Percentiles rank a stretch among this genome's conserved stretches.
Conservation (phyloP, 768 basidiomycete species). For the Panaeolus cyanescens region DNA sequence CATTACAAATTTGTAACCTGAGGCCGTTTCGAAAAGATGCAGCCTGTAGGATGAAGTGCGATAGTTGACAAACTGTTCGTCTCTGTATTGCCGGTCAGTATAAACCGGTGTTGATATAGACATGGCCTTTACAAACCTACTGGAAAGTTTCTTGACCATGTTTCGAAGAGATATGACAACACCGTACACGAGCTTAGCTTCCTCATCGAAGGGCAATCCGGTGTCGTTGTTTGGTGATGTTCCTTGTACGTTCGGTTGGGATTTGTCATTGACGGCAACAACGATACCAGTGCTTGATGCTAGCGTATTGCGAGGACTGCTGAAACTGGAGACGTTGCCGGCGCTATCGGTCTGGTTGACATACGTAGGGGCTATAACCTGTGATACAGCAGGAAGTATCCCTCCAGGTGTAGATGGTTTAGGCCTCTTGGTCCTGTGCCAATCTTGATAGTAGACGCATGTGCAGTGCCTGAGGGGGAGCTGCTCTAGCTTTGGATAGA, state of each 20-base stretch:
- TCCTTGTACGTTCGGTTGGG: slow-evolving; percentile 34
- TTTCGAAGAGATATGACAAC: slow-evolving; percentile 88
- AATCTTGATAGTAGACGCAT: slow-evolving; percentile 95
- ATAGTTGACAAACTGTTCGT: slow-evolving; percentile 90
- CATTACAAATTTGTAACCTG: slow-evolving; percentile 95
- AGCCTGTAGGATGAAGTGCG: slow-evolving; percentile 91
- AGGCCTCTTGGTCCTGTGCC: slow-evolving; percentile 79
- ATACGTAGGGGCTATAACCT: slow-evolving; percentile 50
- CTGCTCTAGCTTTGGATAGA: not conserved
- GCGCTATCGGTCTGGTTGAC: slow-evolving; percentile 30
- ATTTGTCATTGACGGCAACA: slow-evolving; percentile 56
- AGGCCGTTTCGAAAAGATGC: slow-evolving; percentile 88
- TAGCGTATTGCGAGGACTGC: slow-evolving; percentile 69
- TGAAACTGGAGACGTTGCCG: slow-evolving; percentile 39
- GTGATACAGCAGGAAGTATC: slow-evolving; percentile 80
- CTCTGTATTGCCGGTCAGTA: slow-evolving; percentile 47
- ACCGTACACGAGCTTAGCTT: slow-evolving; percentile 96
- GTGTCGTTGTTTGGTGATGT: slow-evolving; percentile 42
- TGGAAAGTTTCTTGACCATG: slow-evolving; percentile 94
- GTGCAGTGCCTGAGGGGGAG: slow-evolving; percentile 72
- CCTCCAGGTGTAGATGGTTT: slow-evolving; percentile 73
- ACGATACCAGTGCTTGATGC: slow-evolving; percentile 66
- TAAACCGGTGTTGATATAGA: not conserved
- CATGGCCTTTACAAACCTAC: slow-evolving; percentile 53
- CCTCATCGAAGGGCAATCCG: slow-evolving; percentile 91